phyloP scores from a whole-genome alignment of 2,329 filamentous ascomycete species.

The Dothistroma pini region DNA sequence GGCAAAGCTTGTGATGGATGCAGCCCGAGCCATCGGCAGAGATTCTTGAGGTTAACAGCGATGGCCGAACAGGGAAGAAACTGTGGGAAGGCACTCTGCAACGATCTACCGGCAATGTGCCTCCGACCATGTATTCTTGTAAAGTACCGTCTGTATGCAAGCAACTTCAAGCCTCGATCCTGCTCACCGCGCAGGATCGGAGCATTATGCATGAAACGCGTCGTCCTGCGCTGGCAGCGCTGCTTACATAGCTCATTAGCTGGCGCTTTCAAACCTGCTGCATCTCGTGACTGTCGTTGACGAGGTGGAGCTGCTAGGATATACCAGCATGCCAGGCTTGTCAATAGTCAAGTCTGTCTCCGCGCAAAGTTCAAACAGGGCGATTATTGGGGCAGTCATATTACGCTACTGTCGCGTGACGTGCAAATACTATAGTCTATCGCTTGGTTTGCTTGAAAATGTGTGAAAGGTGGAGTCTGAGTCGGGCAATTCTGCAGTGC shows the following conservation, averaged over 20 bases:
- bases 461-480: background rate
- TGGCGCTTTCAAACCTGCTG: background rate
- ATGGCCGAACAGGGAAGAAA: background rate
- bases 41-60: background rate
- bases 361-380: background rate
- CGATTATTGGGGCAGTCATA: conserved; percentile 4
- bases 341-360: conserved; percentile 1
- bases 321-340: background rate
- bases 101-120: too few relatives aligned
- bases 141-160: background rate
- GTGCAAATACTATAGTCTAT: background rate
- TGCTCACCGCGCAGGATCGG: background rate
- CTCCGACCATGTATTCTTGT: too few relatives aligned
- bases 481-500: conserved; percentile 6
- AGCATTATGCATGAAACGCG: background rate
- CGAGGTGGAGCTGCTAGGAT: conserved; percentile 3
- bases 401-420: conserved; percentile 10
- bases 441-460: background rate
- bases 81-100: background rate
- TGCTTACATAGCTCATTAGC: background rate
- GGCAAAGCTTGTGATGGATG: background rate
- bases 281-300: background rate
- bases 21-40: conserved; percentile 1
- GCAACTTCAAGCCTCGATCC: conserved; percentile 1
- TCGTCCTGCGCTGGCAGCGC: background rate